These are phyloP conservation scores for Salix caprea DNA, from an alignment of 345 rosid genomes.

Conservation along the genomic window DNA sequence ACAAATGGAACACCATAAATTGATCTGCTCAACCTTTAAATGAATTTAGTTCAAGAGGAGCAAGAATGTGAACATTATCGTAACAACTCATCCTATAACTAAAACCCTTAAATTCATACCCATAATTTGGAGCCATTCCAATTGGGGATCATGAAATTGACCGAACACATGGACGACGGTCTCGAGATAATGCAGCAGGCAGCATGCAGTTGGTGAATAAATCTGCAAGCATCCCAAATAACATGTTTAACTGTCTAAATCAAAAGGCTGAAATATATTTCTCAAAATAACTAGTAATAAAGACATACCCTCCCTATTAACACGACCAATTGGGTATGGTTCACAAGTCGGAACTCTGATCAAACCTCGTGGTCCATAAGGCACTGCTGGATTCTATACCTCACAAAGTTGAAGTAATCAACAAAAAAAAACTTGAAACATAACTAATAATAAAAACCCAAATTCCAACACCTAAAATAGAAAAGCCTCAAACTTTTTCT, in stretches of 20 bases:
- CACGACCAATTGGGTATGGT: slow-evolving; percentile 58
- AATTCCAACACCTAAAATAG: not conserved
- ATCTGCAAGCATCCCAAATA: slow-evolving; percentile 35
- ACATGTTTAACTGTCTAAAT: not conserved
- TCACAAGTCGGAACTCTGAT: slow-evolving; percentile 50
- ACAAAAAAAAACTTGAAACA: not conserved
- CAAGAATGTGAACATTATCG: not conserved
- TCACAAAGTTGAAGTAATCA: not conserved
- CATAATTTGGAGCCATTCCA: slow-evolving; percentile 82
- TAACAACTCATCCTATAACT: not conserved
- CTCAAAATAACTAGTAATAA: not conserved
- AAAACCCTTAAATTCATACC: slow-evolving; percentile 38
- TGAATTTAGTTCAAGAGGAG: not conserved
- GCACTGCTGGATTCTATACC: slow-evolving; percentile 76
- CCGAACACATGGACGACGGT: slow-evolving; percentile 58
- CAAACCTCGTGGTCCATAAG: slow-evolving; percentile 78
- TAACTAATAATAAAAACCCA: not conserved
- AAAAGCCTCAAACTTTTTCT: not conserved
- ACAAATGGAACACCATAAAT: not conserved
- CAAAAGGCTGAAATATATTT: not conserved
- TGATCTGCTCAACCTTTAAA: not conserved
- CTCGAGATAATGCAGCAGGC: slow-evolving; percentile 61
- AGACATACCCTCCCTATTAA: slow-evolving; percentile 52
- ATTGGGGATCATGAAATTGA: slow-evolving; percentile 89
- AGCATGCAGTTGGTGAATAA: slow-evolving; percentile 54